Evolutionary conservation across 2,329 filamentous ascomycete species (phyloP), one percentile per base, ranked within the genome.

Genomic region (Alternaria incomplexa): DNA sequence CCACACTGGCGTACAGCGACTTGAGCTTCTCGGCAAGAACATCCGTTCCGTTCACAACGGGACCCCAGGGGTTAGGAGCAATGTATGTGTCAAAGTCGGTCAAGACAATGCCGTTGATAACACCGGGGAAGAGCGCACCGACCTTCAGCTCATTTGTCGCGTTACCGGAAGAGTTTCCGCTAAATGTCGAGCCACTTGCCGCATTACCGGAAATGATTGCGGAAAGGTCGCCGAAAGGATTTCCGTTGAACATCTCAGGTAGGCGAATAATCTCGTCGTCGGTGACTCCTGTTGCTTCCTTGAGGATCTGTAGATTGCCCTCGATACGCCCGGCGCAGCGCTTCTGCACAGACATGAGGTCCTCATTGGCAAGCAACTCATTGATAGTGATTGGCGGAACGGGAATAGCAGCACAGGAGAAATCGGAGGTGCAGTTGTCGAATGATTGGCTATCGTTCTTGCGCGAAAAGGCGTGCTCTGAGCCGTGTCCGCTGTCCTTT

Each of bases 221-320:
- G 17, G 3, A n/a, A 26, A 47, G 6, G 8, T 15, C n/a, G 20
- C 28, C 28, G 17, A 56, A 48, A 11, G n/a, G 17, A 12, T 15
- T 4, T 17, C 44, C 23, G 43, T 36, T 56, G 15, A 40, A 56
- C 26, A 61, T 32, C 7, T 48, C 58, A 6, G 58, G 23, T 3
- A 63, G 52, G 17, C 48, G 53, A 7, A 61, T 61, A 6, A 61
- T 61, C 22, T 61, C 58, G 15, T 56, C 58, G 1, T 61, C 58
- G 6, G 54, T 58, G n/a, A 61, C n/a, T 43, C 58, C 58, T n/a
- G 58, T 61, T 13, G 58, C 58, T 28, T 61, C 45, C 22, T 61
- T 58, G 15, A 61, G 25, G 45, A 58, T 61, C 12, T 32, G 30
- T 10, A 61, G 17, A 15, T 61, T 61, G 5, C 26, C 46, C 28